Evolutionary conservation across 2,329 filamentous ascomycete genomes (phyloP), one percentile per base, ranked within the genome.

Genomic region (Monosporascus sp.): DNA sequence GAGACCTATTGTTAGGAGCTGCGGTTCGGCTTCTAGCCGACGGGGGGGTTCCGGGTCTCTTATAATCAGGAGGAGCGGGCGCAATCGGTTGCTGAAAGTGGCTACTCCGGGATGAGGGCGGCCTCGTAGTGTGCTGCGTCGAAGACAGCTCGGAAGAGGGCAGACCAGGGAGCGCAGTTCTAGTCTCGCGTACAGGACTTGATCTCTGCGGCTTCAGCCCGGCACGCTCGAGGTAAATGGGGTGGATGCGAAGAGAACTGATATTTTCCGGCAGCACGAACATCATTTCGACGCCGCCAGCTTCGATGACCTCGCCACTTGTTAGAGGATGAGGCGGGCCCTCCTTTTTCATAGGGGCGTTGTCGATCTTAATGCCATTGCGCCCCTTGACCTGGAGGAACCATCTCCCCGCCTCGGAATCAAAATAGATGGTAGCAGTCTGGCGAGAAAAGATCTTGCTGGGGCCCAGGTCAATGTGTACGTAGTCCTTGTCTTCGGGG

Each of bases 271-370:
- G 93, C n/a, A 96, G 83, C 48, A 97, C 90, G 71, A 99, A 99
- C 79, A 97, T 93, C 94, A 99, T 99, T 75, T 99, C 93, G 1
- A 94, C 89, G 51, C 90, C 90, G 63, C 88, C 88, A 66, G 97
- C 90, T 66, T 96, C 91, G 54, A 99, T 86, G 44, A 97, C 90
- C 68, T 93, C 87, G 54, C 94, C 94, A 64, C 92, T 96, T 43
- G 84, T 83, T 26, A 99, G 79, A 31, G 83, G 75, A 36, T 84
- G 81, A 37, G 83, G 79, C 40, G 80, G 75, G 31, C 74, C 69
- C 14, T 87, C 87, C 50, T 86, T 80, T 64, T 88, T 88, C 52
- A 95, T 74, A 20, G 82, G 76, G 49, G 75, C 73, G 56, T 90
- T 90, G 69, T 99, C 90, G 22, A 97, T 78, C 64, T 90, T 90